A percentile compares a stretch with the other conserved stretches of the same genome.
phyloP scores from a whole-genome alignment of 2,329 filamentous ascomycete genomes.

The Talaromyces sp. region DNA sequence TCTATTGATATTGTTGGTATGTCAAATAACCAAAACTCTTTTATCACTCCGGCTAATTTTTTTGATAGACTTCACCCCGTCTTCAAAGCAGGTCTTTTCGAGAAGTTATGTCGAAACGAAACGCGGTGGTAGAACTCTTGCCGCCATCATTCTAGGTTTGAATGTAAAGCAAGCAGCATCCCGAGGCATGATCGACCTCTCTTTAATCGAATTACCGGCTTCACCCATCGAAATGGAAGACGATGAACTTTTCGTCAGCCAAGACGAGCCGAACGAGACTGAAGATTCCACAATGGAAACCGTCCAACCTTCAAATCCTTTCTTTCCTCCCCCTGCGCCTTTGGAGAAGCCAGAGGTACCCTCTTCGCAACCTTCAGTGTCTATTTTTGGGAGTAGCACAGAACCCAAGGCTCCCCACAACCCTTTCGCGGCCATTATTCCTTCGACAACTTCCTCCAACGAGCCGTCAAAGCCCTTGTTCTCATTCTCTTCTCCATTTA shows the following conservation, averaged over 20 bases:
- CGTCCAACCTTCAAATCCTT: neutral
- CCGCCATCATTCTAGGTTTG: constrained; percentile 53
- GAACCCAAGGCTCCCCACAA: constrained; percentile 1
- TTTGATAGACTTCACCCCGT: constrained; percentile 33
- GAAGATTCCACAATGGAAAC: neutral
- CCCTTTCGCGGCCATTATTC: neutral
- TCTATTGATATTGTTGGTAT: constrained; percentile 44
- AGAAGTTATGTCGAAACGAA: constrained; percentile 53
- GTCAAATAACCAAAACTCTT: constrained; percentile 16
- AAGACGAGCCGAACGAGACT: constrained; percentile 26
- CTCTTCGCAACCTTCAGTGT: neutral
- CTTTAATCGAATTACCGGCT: constrained; percentile 25
- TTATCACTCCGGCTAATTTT: constrained; percentile 1
- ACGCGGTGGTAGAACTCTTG: constrained; percentile 49
- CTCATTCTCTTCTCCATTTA: neutral
- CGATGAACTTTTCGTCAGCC: constrained; percentile 33
- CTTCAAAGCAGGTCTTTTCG: constrained; percentile 50
- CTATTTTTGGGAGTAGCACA: neutral
- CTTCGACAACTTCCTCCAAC: neutral
- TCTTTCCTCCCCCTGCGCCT: constrained; percentile 10
- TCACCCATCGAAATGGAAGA: constrained; percentile 23
- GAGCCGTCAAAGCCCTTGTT: neutral
- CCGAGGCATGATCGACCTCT: constrained; percentile 45
- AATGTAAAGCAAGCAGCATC: constrained; percentile 46
- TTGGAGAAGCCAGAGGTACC: neutral